These are phyloP conservation scores for Boletus mariae DNA, from an alignment of 1,284 basidiomycete genomes.

Conservation along the genomic window DNA sequence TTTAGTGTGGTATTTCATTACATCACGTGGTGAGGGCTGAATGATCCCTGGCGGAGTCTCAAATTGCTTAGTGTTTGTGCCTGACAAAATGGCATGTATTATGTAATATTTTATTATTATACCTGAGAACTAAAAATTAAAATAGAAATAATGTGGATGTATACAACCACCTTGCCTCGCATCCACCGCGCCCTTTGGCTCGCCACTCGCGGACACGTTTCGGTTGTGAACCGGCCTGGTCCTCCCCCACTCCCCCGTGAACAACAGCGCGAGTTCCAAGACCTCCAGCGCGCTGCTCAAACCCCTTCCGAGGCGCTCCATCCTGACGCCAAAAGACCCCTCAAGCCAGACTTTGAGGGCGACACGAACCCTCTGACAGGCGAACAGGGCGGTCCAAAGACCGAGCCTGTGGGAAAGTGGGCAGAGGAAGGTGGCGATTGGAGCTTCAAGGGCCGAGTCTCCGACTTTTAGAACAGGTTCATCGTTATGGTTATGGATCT, in stretches of 20 bases:
- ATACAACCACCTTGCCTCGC: background rate
- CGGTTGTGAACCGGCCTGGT: constrained; percentile 51
- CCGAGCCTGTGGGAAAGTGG: constrained; percentile 67
- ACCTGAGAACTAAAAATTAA: background rate
- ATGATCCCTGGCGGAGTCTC: background rate
- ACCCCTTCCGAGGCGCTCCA: constrained; percentile 45
- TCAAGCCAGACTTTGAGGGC: constrained; percentile 66
- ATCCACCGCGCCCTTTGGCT: background rate
- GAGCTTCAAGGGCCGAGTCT: constrained; percentile 80
- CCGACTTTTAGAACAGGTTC: constrained; percentile 60
- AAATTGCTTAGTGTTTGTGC: background rate
- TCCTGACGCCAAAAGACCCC: constrained; percentile 61
- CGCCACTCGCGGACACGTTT: constrained; percentile 7
- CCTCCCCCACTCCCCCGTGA: constrained; percentile 68
- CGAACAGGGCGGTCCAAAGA: constrained; percentile 73
- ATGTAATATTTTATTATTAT: background rate
- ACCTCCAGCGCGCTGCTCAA: constrained; percentile 60
- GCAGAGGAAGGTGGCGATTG: constrained; percentile 64
- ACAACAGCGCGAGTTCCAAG: constrained; percentile 75
- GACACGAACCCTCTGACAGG: constrained; percentile 73
- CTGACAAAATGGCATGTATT: background rate
- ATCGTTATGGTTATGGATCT: background rate
- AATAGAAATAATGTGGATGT: background rate
- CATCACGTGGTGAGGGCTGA: background rate
- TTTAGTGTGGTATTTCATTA: background rate